Evolutionary conservation across 306 rosid genomes (phyloP).

Genomic region (Acacia crassicarpa): DNA sequence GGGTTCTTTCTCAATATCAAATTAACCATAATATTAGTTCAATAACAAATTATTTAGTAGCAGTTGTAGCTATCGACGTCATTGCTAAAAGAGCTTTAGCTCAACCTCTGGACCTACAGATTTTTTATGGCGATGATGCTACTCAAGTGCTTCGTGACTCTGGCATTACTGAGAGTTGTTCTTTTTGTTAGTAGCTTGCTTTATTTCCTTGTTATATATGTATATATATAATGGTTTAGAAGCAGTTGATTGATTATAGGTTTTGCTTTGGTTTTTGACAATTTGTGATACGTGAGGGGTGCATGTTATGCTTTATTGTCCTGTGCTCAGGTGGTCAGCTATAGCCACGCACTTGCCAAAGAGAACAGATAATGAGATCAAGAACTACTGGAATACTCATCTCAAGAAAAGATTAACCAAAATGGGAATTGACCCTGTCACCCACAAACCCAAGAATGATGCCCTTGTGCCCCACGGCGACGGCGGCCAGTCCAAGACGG

Average conservation of each 20-base stretch:
- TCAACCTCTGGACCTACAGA: not conserved
- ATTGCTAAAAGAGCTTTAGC: not conserved
- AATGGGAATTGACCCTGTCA: conserved; percentile 91
- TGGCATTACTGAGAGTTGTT: not conserved
- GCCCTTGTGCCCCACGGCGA: conserved; percentile 47
- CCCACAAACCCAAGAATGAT: conserved; percentile 87
- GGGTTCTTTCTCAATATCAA: not conserved
- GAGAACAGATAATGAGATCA: conserved; percentile 55
- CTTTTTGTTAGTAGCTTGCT: not conserved
- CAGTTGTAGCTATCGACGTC: not conserved
- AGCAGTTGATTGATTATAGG: not conserved
- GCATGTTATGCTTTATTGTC: not conserved
- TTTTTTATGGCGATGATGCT: not conserved
- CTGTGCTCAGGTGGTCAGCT: conserved; percentile 81
- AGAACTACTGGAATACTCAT: conserved; percentile 20
- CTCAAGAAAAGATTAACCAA: conserved; percentile 81
- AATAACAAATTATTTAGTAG: not conserved
- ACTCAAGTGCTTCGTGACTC: not conserved
- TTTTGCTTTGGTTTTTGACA: not conserved
- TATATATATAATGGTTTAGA: not conserved
- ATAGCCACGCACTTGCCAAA: conserved; percentile 91
- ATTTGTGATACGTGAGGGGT: not conserved
- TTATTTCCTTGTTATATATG: too few relatives aligned
- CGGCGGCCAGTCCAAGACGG: conserved; percentile 59
- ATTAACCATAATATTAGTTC: not conserved